phyloP scores from a whole-genome alignment of 352 stramenopile species.

The Phytophthora sp. region DNA sequence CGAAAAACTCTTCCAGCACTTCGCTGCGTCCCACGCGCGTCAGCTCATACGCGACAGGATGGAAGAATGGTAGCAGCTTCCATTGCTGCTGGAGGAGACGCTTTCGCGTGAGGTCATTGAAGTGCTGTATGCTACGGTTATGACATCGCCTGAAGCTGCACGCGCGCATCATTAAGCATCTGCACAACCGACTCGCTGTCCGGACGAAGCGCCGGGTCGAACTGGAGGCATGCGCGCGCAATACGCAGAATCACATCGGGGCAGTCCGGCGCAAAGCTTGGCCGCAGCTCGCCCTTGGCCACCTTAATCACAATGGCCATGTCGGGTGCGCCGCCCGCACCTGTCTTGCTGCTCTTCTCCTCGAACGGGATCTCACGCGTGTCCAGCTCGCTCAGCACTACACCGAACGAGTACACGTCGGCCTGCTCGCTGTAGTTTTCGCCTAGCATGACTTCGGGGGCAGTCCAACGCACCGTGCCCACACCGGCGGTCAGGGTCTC shows the following conservation, averaged over 20 bases:
- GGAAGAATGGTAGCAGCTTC: conserved; percentile 66
- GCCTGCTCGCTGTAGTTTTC: conserved; percentile 89
- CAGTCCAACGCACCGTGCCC: conserved; percentile 86
- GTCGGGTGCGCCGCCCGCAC: conserved; percentile 58
- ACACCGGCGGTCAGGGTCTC: conserved; percentile 85
- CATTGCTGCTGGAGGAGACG: conserved; percentile 46
- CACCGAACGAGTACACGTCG: conserved; percentile 90
- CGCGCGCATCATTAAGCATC: conserved; percentile 81
- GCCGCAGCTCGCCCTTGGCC: conserved; percentile 79
- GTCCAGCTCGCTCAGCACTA: conserved; percentile 87
- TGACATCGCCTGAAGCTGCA: conserved; percentile 55
- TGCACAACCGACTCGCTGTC: conserved; percentile 71
- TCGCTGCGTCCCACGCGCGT: conserved; percentile 32
- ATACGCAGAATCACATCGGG: conserved; percentile 72
- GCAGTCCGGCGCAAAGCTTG: conserved; percentile 71
- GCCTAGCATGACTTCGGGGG: conserved; percentile 87
- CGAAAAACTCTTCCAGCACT: conserved; percentile 34
- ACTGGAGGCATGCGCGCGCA: conserved; percentile 84
- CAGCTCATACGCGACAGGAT: conserved; percentile 25
- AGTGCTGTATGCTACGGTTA: conserved; percentile 34
- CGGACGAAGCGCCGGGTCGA: conserved; percentile 81
- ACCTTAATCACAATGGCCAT: conserved; percentile 91
- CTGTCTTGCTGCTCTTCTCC: conserved; percentile 79
- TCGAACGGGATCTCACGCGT: conserved; percentile 89
- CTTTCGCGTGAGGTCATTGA: conserved; percentile 49